Evolutionary conservation across 2,329 filamentous ascomycete genomes (phyloP), one percentile per base, ranked within the genome.

Genomic region (Madurella mycetomatis): DNA sequence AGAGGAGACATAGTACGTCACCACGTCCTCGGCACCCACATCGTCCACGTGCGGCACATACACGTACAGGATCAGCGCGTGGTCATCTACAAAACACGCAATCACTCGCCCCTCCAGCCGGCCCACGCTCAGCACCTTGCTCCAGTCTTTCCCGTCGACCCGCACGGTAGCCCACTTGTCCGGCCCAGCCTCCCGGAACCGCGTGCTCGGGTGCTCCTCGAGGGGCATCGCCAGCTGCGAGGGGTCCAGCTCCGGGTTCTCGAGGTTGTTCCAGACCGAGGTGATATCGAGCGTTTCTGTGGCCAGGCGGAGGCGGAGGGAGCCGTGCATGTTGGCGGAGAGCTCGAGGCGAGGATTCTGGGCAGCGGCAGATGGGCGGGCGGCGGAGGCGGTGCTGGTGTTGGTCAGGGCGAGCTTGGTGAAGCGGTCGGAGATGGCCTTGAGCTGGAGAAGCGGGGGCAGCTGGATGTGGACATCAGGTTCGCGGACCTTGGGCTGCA

Each of bases 101-200:
- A 97, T 94, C 49, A 97, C 92, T 62, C 90, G 81, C 1, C 91
- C 92, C 63, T 94, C 92, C 31, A 97, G 74, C 48, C 92, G 79
- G 1, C 92, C 92, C 12, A 97, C 92, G 69, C 90, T 95, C 61
- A 99, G 77, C n/a, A 97, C 92, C 62, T 83, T 84, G 32, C 90
- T 90, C 92, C 94, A 97, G 69, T 99, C 94, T 69, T 85, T 87
- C 34, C 91, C 94, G 72, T 97, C 94, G 19, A 97, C 91, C 50
- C 89, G 80, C 37, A 97, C 92, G 19, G 83, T 90, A 1, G 91
- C 90, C 90, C 92, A 97, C 44, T 84, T 85, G 57, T 90, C 85
- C 13, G 91, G 88, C 13, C 88, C 89, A 17, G 83, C 85, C 50
- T 85, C 81, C 62, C 83, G 84, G 78, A 95, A 92, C 55, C 77